Evolutionary conservation across 106 monocot genomes (phyloP).

Genomic region (Hemerocallis citrina): DNA sequence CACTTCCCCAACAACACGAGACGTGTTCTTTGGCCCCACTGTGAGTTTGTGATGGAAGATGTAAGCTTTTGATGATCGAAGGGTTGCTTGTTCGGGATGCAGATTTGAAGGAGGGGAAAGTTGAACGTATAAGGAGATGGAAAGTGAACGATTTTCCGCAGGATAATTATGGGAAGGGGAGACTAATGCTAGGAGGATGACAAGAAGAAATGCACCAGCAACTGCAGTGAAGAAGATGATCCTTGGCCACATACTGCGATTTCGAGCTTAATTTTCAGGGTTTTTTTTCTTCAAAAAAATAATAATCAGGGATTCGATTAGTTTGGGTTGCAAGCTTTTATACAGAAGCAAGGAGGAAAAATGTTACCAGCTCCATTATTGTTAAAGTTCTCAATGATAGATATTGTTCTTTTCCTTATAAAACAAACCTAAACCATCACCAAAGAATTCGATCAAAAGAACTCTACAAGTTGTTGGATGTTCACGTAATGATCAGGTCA

Average conservation of each 20-base stretch:
- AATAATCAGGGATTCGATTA: too few relatives aligned
- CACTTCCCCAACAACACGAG: conserved; percentile 33
- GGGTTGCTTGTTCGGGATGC: neutral
- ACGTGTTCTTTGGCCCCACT: conserved; percentile 20
- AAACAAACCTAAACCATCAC: too few relatives aligned
- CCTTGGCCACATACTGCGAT: conserved; percentile 26
- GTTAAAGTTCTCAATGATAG: too few relatives aligned
- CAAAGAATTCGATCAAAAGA: too few relatives aligned
- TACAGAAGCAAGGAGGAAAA: neutral
- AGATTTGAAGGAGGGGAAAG: neutral
- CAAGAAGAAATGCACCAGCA: conserved; percentile 29
- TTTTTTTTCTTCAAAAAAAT: too few relatives aligned
- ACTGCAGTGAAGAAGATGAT: conserved; percentile 50
- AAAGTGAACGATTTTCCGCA: neutral
- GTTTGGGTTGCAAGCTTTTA: too few relatives aligned
- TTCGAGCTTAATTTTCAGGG: neutral
- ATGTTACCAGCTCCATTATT: neutral
- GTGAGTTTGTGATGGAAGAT: conserved; percentile 47
- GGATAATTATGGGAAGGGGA: conserved; percentile 18
- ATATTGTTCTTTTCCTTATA: too few relatives aligned
- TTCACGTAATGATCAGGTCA: too few relatives aligned
- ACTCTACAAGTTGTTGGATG: too few relatives aligned
- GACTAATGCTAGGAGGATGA: conserved; percentile 38
- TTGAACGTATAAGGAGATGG: conserved; percentile 42
- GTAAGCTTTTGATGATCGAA: conserved; percentile 4